Percentiles rank a stretch among this genome's conserved stretches.
Evolutionary conservation across 1,284 basidiomycete genomes (phyloP).

Genomic region (Cutaneotrichosporon sp.): DNA sequence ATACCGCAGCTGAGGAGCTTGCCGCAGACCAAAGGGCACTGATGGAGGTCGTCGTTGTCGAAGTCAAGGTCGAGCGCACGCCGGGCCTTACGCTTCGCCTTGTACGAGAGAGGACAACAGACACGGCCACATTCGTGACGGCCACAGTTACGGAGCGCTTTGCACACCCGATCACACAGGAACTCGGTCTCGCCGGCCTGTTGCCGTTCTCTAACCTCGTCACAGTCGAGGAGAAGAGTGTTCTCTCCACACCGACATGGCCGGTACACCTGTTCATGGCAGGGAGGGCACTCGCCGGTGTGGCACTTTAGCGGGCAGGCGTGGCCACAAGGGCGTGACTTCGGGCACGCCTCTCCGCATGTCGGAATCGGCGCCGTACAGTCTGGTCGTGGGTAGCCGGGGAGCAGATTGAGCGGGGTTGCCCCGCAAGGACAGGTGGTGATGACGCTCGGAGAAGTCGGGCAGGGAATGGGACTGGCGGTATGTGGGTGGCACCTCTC

Average conservation of each 20-base stretch:
- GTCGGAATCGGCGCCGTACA: slow-evolving; percentile 78
- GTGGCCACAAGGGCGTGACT: slow-evolving; percentile 66
- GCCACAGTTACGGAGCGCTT: slow-evolving; percentile 70
- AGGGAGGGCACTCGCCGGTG: slow-evolving; percentile 66
- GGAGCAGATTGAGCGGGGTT: slow-evolving; percentile 56
- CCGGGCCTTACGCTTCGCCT: slow-evolving; percentile 64
- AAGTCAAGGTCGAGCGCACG: slow-evolving; percentile 33
- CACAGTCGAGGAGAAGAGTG: slow-evolving; percentile 58
- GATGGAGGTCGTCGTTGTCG: slow-evolving; percentile 62
- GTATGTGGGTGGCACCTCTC: slow-evolving; percentile 70
- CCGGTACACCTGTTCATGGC: slow-evolving; percentile 63
- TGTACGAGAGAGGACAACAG: slow-evolving; percentile 80
- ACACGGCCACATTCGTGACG: slow-evolving; percentile 74
- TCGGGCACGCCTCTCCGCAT: slow-evolving; percentile 68
- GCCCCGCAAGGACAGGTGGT: slow-evolving; percentile 78
- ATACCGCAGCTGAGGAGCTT: slow-evolving; percentile 70
- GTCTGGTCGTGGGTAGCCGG: slow-evolving; percentile 56
- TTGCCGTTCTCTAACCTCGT: slow-evolving; percentile 47
- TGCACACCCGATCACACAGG: slow-evolving; percentile 73
- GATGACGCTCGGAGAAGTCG: slow-evolving; percentile 66
- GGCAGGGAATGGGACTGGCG: slow-evolving; percentile 62
- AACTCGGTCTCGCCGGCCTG: slow-evolving; percentile 59
- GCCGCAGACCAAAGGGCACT: slow-evolving; percentile 74
- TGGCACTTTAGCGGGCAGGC: slow-evolving; percentile 63
- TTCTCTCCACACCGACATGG: slow-evolving; percentile 78